A percentile compares a stretch with the other conserved stretches of the same genome.
phyloP scores from a whole-genome alignment of 176 grass and related monocot species.

The Lolium perenne region DNA sequence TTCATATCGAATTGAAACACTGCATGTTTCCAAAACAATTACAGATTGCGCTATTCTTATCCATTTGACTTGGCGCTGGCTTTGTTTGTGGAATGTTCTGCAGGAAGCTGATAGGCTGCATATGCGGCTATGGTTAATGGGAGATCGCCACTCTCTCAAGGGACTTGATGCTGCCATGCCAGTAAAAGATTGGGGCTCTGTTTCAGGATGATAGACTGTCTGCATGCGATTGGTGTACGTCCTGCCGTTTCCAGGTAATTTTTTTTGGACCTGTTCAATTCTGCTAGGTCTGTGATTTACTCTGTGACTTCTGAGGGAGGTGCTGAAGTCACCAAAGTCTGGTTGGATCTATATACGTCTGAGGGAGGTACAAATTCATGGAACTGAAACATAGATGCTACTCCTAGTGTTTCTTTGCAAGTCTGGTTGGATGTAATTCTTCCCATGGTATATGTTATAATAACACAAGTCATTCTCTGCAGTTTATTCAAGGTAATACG shows the following conservation, averaged over 20 bases:
- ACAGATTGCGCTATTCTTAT: not conserved
- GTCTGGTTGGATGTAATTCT: too few species aligned
- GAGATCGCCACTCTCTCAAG: not conserved
- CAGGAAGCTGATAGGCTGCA: not conserved
- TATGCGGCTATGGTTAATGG: not conserved
- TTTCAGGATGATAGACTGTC: not conserved
- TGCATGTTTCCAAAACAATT: not conserved
- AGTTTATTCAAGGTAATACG: not conserved
- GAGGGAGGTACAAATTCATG: not conserved
- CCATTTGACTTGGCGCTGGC: not conserved
- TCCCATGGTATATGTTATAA: too few species aligned
- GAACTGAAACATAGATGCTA: not conserved
- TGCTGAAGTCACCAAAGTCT: not conserved
- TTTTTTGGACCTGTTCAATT: not conserved
- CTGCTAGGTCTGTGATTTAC: not conserved
- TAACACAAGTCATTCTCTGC: not conserved
- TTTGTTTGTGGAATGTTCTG: not conserved
- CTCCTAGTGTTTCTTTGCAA: too few species aligned
- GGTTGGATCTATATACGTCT: not conserved
- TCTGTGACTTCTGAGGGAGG: not conserved
- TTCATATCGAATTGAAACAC: not conserved
- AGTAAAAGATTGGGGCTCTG: not conserved
- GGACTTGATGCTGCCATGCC: not conserved
- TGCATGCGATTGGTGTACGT: not conserved
- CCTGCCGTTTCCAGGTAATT: not conserved